Evolutionary conservation across 2,329 filamentous ascomycete species (phyloP), one percentile per base, ranked within the genome.

Genomic region (Aspergillus pseudonomiae): DNA sequence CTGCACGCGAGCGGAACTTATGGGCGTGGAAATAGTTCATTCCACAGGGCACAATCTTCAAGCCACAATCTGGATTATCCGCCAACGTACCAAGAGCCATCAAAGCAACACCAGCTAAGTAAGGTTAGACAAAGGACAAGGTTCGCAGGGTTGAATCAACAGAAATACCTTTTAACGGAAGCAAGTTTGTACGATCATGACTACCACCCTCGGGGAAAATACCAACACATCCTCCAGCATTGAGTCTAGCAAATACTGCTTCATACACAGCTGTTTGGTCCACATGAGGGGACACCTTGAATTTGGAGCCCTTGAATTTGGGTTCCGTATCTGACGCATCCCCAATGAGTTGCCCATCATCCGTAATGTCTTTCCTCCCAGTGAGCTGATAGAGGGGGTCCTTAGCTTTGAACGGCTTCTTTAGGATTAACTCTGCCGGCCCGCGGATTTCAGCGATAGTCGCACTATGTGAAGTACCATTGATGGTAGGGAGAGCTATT

Each of bases 11-110:
- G 53, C 94, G 91, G 80, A 99, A 99, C 78, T 98, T 99, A 84
- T 99, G 94, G 0, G 94, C 92, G 79, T 98, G 94, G 81, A 99
- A 99, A 80, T 99, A 99, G 79, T 99, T 99, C 94, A 99, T 97
- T 71, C 94, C 94, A 58, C 95, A 94, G 4, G 95, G 95, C 28
- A 99, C 92, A 71, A 99, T 97, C 79, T 94, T 96, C 65, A 99
- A 83, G 34, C 92, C 93, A 74, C 92, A 97, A 67, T 94, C 85
- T 3, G 94, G 94, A 65, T 94, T 88, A 62, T 93, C 89, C 6
- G 92, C 93, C 58, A 98, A 83, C 1, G 95, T 91, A 45, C 94
- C 94, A 41, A 99, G 86, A 14, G 94, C 95, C 94, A 99, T 99
- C 74, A 99, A 95, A 63, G 95, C 95, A 64, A 99, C 93, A 77